Evolutionary conservation across 345 rosid species (phyloP).

Genomic region (Hevea brasiliensis): DNA sequence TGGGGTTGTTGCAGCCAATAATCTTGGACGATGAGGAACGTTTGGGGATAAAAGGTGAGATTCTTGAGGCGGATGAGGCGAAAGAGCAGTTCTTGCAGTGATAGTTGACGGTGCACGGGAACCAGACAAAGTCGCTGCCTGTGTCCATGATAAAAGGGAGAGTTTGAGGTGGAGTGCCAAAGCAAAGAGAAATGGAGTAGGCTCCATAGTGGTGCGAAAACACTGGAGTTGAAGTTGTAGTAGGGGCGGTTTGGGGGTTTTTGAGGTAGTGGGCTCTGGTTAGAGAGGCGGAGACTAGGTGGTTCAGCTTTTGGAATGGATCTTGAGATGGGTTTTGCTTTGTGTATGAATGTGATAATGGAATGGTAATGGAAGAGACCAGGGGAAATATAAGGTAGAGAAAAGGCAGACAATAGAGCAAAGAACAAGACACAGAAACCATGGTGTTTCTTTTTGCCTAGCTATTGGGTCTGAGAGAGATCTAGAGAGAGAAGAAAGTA

Average conservation of each 20-base stretch:
- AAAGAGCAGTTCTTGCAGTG: constrained; percentile 37
- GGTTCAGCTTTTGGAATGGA: constrained; percentile 29
- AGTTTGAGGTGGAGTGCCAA: constrained; percentile 36
- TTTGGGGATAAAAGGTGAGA: constrained; percentile 35
- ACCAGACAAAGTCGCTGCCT: constrained; percentile 42
- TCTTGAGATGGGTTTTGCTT: constrained; percentile 19
- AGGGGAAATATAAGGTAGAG: constrained; percentile 7
- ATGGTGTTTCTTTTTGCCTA: constrained; percentile 7
- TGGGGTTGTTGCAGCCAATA: constrained; percentile 43
- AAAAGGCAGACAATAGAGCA: constrained; percentile 10
- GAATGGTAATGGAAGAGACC: constrained; percentile 27
- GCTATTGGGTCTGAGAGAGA: background rate
- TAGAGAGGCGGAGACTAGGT: constrained; percentile 31
- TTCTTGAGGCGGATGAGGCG: constrained; percentile 8
- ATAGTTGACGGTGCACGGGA: constrained; percentile 43
- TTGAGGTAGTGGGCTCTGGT: constrained; percentile 44
- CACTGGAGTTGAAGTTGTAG: background rate
- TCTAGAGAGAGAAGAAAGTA: background rate
- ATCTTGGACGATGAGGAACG: constrained; percentile 34
- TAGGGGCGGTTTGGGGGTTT: constrained; percentile 9
- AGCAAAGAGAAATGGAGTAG: constrained; percentile 31
- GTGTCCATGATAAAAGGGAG: constrained; percentile 34
- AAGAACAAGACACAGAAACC: constrained; percentile 14
- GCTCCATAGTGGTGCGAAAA: constrained; percentile 31
- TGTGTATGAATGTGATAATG: constrained; percentile 19